Evolutionary conservation across 495 filamentous ascomycete genomes (phyloP).

Genomic region (Xylona heveae): DNA sequence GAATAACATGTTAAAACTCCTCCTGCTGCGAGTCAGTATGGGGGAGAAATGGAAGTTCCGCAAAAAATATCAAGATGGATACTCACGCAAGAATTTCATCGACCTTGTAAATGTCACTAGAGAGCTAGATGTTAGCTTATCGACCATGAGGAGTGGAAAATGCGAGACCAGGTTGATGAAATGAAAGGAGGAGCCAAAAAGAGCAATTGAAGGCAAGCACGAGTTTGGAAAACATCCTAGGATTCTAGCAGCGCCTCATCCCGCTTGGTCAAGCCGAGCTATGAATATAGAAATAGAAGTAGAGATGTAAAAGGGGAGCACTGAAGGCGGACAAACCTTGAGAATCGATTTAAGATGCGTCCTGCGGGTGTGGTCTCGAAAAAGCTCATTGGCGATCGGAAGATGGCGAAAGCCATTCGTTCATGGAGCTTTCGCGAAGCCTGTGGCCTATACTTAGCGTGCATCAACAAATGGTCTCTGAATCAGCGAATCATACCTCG

Average conservation of each 20-base stretch:
- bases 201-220: too few relatives aligned
- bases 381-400: constrained; percentile 95
- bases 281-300: too few relatives aligned
- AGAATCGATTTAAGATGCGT: constrained; percentile 90
- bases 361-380: constrained; percentile 98
- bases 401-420: constrained; percentile 94
- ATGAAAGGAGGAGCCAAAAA: too few relatives aligned
- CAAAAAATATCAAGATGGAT: constrained; percentile 60
- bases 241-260: too few relatives aligned
- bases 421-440: constrained; percentile 94
- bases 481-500: constrained; percentile 33
- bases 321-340: constrained; percentile 33
- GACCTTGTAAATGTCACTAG: constrained; percentile 81
- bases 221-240: too few relatives aligned
- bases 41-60: not conserved
- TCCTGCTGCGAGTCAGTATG: constrained; percentile 4
- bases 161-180: too few relatives aligned
- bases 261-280: too few relatives aligned
- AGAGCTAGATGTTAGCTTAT: constrained; percentile 18
- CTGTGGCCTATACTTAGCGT: constrained; percentile 15
- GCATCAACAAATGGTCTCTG: not conserved
- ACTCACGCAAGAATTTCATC: constrained; percentile 87
- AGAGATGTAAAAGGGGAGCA: too few relatives aligned
- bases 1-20: constrained; percentile 43
- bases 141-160: too few relatives aligned